Percentiles rank a stretch among this genome's conserved stretches.
These are phyloP conservation scores for Suzukiozyma palmioleophila DNA, from an alignment of 1,139 yeast genomes.

Conservation along the genomic window DNA sequence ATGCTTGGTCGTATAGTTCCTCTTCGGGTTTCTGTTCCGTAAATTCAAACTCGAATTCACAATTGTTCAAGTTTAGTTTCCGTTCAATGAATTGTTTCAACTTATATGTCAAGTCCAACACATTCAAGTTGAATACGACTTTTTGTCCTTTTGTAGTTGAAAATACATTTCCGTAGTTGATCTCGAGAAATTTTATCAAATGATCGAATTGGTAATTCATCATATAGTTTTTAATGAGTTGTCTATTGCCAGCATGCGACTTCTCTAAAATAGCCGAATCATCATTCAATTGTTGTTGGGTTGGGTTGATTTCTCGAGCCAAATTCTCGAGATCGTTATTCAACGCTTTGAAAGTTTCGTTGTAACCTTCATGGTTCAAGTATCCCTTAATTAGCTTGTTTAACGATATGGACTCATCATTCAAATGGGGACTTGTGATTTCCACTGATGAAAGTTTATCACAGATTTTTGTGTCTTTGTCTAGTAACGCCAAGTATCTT, in stretches of 20 bases:
- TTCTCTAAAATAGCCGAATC: conserved; percentile 13
- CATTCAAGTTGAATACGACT: conserved; percentile 50
- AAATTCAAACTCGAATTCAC: conserved; percentile 16
- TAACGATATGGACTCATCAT: conserved; percentile 32
- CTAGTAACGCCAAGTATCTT: conserved; percentile 11
- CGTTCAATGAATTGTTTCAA: conserved; percentile 20
- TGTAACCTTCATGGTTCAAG: conserved; percentile 68
- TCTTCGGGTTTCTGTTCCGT: conserved; percentile 10
- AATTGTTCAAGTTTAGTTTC: conserved; percentile 13
- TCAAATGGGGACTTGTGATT: conserved; percentile 19
- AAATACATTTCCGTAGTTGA: conserved; percentile 45
- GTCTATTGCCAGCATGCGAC: conserved; percentile 47
- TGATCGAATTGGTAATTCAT: conserved; percentile 45
- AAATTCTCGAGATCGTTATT: conserved; percentile 40
- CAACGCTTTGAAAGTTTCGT: conserved; percentile 64
- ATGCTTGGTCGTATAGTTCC: conserved; percentile 13
- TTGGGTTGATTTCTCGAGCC: conserved; percentile 15
- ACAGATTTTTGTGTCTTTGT: conserved; percentile 6
- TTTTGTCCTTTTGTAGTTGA: conserved; percentile 25
- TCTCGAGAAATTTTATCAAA: conserved; percentile 39
- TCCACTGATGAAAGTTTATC: conserved; percentile 13
- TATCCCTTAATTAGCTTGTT: conserved; percentile 64
- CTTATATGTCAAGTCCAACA: conserved; percentile 43
- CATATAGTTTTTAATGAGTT: conserved; percentile 44
- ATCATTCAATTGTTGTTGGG: conserved; percentile 9